Evolutionary conservation across 192 early-diverging fungal genomes (phyloP).

Genomic region (Gigaspora rosea): DNA sequence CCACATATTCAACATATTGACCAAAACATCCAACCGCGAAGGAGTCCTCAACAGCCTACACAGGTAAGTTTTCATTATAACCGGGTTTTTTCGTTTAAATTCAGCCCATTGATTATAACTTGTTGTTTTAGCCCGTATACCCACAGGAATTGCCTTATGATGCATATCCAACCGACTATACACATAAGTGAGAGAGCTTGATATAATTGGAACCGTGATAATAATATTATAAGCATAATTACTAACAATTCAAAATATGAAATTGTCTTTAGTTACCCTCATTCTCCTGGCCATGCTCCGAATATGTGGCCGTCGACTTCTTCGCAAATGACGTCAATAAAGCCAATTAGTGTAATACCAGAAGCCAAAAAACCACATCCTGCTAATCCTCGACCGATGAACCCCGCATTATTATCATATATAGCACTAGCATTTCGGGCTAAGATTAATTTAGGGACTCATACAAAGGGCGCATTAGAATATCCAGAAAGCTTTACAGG

Average conservation of each 20-base stretch:
- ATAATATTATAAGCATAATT: neutral
- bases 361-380: neutral
- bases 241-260: neutral
- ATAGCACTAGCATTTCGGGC: slow-evolving; percentile 32
- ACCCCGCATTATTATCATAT: slow-evolving; percentile 18
- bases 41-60: neutral
- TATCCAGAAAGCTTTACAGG: slow-evolving; percentile 33
- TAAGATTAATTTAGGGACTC: slow-evolving; percentile 25
- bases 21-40: neutral
- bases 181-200: neutral
- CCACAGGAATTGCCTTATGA: neutral
- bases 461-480: slow-evolving; percentile 27
- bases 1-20: neutral
- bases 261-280: neutral
- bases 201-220: neutral
- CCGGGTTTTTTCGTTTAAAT: neutral
- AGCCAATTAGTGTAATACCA: neutral
- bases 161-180: slow-evolving; percentile 23
- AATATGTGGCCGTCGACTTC: neutral
- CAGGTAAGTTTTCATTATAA: neutral
- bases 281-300: neutral
- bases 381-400: neutral
- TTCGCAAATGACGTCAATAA: neutral
- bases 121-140: neutral
- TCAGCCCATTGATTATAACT: neutral